Base-by-base conservation (phyloP, 441 rosid species). In the Gossypium aridum region DNA sequence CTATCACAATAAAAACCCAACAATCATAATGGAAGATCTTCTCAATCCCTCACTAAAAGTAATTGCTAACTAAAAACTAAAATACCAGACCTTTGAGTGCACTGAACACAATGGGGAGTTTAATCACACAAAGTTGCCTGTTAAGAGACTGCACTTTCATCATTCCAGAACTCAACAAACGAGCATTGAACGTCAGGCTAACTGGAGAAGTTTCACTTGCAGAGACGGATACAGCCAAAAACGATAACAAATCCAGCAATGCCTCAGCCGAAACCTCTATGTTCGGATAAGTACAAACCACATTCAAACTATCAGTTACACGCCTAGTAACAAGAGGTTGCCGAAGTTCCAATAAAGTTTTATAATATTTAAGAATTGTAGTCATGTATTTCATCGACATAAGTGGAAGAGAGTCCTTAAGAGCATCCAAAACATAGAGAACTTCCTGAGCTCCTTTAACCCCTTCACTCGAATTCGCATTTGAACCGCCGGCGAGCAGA, bases 121-220 rank as follows among this genome's bases (percentile, higher is more conserved):
- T 93, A 51, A 78, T 83, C 31, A 88, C 90, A 64, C 97, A 90
- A 55, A 83, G 78, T 82, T 87, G 87, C 80, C 92, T 85, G 68
- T 90, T 90, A 45, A 88, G 64, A 31, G 87, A 74, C 88, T 88
- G 87, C 45, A 84, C 79, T 91, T 95, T 92, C 37, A 51, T 76
- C 87, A 89, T 87, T 82, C 99, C 99, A 69, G 79, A 86, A 81
- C 87, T 93, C 78, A 96, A 80, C 79, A 96, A 78, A 10, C 94
- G 93, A 57, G 98, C 95, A 68, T 92, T 86, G 78, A 82, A 85
- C 12, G 92, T 87, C 88, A 92, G 72, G 74, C 83, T 80, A 83
- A 89, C 98, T 9, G 85, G 92, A 76, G 95, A 86, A 9, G 91
- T 87, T 77, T 91, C 98, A 51, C 82, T 82, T 1, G 83, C 61